Base-by-base conservation (phyloP, 2,329 filamentous ascomycete species). In the Paraphaeosphaeria sporulosa region DNA sequence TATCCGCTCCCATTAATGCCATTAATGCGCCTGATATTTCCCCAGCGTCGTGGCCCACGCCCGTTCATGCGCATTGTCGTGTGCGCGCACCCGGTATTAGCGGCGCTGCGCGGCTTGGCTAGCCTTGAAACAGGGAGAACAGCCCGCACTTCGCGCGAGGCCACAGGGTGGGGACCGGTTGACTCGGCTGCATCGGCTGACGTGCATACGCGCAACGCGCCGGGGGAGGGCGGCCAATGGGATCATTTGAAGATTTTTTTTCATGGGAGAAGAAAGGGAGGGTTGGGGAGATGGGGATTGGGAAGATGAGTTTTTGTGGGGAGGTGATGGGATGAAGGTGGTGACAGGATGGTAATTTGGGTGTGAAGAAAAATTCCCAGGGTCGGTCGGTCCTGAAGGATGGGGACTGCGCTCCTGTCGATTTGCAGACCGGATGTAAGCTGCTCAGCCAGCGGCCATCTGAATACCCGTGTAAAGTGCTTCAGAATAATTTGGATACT, bases 221-320 rank as follows among this genome's bases (percentile, higher is more conserved):
- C 25, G 30, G 34, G 17, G 15, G 27, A 6, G 8, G 21, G 7
- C 48, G 49, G n/a, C 60, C 60, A 62, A 62, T 62, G 43, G 57
- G 60, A 62, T 47, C 60, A 59, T 62, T 62, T 62, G 47, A 54
- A 62, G 58, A 53, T 42, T 40, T 52, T 30, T 57, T 48, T 47
- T 60, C 53, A 47, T 47, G 36, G 30, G 48, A 36, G 12, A 23
- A 47, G 23, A 13, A 23, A 17, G 44, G 15, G n/a, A n/a, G 34
- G 15, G 21, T 43, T 30, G 8, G 15, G 44, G 12, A 12, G 32
- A 12, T 8, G n/a, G 10, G 3, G 17, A 23, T 19, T 27, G 6
- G n/a, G 8, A 17, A 43, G 19, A 12, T 44, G 42, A 19, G 46
- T 15, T 46, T n/a, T 19, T 46, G 53, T 27, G 25, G 30, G 2